Percentiles rank a stretch among this genome's conserved stretches.
Conservation (phyloP, 345 rosid genomes). For the Psidium friedrichsthalianum region DNA sequence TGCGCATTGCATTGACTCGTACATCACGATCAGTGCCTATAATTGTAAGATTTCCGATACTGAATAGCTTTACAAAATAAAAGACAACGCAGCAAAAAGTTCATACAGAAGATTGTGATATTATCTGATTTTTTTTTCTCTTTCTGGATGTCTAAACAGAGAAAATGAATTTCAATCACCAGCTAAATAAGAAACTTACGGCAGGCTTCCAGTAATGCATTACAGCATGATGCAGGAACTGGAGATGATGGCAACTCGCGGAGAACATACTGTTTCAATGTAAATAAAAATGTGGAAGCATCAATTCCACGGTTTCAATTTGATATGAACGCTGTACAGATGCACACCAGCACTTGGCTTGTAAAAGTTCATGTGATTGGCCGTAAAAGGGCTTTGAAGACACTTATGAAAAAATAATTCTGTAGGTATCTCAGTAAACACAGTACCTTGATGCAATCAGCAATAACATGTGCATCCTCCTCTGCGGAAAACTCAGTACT, state of each 20-base stretch:
- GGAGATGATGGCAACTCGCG: constrained; percentile 99
- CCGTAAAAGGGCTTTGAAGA: neutral
- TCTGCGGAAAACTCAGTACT: constrained; percentile 49
- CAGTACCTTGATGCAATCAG: constrained; percentile 86
- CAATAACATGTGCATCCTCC: constrained; percentile 92
- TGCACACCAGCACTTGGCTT: neutral
- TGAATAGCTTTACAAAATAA: neutral
- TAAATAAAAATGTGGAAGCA: constrained; percentile 3
- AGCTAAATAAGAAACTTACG: constrained; percentile 49
- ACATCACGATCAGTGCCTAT: constrained; percentile 60
- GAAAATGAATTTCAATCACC: neutral
- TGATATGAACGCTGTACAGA: neutral
- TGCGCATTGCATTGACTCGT: constrained; percentile 74
- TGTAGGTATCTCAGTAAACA: neutral
- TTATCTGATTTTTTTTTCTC: neutral
- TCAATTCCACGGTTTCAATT: neutral
- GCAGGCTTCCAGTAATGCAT: constrained; percentile 85
- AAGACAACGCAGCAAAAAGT: neutral
- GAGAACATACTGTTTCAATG: constrained; percentile 57
- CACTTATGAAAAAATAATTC: neutral
- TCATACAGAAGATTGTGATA: neutral
- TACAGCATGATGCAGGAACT: constrained; percentile 97
- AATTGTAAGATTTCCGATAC: neutral
- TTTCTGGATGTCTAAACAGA: neutral
- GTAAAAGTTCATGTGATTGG: neutral